Percentiles rank a stretch among this genome's conserved stretches.
Evolutionary conservation across 202 grass and related monocot genomes (phyloP).

Genomic region (Setaria viridis): DNA sequence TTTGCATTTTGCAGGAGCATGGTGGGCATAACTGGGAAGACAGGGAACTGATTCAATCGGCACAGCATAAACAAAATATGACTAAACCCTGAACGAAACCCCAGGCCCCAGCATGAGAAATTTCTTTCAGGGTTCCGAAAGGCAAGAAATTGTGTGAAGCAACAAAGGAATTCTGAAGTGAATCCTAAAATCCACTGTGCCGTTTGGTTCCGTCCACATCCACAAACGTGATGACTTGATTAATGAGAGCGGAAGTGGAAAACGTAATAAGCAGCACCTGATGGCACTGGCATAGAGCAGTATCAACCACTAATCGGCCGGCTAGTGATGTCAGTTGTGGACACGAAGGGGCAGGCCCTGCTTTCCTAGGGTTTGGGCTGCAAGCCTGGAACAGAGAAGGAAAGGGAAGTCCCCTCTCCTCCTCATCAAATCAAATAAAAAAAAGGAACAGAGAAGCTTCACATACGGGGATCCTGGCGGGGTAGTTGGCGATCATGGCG

Average conservation of each 20-base stretch:
- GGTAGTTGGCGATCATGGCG: slow-evolving; percentile 62
- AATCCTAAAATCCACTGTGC: background rate
- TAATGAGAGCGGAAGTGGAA: background rate
- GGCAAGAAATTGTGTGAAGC: background rate
- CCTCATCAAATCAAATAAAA: background rate
- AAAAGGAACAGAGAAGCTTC: background rate
- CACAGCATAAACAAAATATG: background rate
- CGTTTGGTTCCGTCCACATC: background rate
- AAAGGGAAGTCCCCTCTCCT: too few relatives aligned
- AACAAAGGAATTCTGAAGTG: background rate
- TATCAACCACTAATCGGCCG: background rate
- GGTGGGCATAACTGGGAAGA: background rate
- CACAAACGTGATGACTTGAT: background rate
- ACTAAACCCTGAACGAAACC: background rate
- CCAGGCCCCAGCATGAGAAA: background rate
- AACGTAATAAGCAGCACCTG: background rate
- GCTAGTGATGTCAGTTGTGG: background rate
- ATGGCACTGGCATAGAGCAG: background rate
- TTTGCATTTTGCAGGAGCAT: background rate
- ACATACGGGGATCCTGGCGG: slow-evolving; percentile 59
- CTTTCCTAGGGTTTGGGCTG: background rate
- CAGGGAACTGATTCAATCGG: background rate
- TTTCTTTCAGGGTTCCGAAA: background rate
- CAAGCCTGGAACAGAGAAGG: background rate
- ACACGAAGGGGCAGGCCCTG: background rate